Evolutionary conservation across 306 rosid species (phyloP).

Genomic region (Citrullus mucosospermus): DNA sequence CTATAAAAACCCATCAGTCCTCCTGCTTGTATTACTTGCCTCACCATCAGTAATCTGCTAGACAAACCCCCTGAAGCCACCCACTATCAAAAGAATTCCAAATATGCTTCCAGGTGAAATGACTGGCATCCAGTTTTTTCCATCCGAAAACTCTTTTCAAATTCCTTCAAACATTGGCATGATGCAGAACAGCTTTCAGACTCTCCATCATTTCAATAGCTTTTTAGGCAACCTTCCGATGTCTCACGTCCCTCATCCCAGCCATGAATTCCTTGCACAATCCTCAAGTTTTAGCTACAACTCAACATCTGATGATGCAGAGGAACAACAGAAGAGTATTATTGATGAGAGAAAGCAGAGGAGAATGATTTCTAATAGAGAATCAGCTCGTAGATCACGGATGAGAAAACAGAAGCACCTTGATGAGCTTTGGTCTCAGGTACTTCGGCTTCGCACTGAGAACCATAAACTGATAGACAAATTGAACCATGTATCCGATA

Average conservation of each 20-base stretch:
- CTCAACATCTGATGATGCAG: slow-evolving; percentile 79
- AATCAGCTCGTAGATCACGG: slow-evolving; percentile 84
- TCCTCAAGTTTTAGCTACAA: slow-evolving; percentile 51
- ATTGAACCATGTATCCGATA: slow-evolving; percentile 51
- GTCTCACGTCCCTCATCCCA: slow-evolving; percentile 22
- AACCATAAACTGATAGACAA: slow-evolving; percentile 57
- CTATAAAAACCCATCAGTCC: slow-evolving; percentile 6
- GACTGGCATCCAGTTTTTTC: slow-evolving; percentile 35
- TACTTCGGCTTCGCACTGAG: slow-evolving; percentile 77
- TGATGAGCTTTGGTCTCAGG: slow-evolving; percentile 93
- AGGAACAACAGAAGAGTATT: slow-evolving; percentile 51
- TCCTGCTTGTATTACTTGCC: background rate
- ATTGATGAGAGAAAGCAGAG: slow-evolving; percentile 68
- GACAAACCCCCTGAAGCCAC: slow-evolving; percentile 3
- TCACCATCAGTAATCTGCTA: background rate
- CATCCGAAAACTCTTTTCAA: slow-evolving; percentile 33
- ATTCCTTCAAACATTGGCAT: slow-evolving; percentile 18
- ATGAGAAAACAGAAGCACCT: slow-evolving; percentile 88
- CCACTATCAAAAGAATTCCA: background rate
- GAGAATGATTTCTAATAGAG: slow-evolving; percentile 85
- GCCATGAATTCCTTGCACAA: slow-evolving; percentile 25
- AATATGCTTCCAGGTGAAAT: slow-evolving; percentile 48
- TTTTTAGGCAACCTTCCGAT: slow-evolving; percentile 10
- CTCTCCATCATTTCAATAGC: slow-evolving; percentile 33
- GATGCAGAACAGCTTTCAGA: slow-evolving; percentile 21